Evolutionary conservation across 495 filamentous ascomycete species (phyloP).

Genomic region (Penicillium manginii): DNA sequence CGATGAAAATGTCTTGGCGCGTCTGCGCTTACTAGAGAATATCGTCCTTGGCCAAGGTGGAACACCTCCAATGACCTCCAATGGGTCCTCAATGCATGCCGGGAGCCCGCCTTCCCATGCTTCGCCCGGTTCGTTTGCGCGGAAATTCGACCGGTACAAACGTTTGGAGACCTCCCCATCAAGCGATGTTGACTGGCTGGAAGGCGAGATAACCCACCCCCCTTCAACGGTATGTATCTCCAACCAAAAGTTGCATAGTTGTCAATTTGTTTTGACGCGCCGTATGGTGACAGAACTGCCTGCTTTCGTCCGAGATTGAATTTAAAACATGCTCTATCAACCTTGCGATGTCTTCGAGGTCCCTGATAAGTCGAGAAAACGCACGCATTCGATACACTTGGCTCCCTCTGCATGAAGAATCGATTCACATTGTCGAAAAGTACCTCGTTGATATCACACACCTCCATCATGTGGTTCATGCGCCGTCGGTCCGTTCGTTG

Average conservation of each 20-base stretch:
- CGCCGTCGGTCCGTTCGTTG: slow-evolving; percentile 37
- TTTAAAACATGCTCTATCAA: slow-evolving; percentile 22
- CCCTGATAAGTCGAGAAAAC: not conserved
- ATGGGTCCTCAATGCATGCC: slow-evolving; percentile 6
- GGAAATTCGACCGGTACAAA: not conserved
- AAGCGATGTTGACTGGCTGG: slow-evolving; percentile 22
- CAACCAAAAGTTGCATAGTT: not conserved
- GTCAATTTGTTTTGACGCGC: too few relatives aligned
- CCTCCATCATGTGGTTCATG: slow-evolving; percentile 46
- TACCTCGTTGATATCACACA: slow-evolving; percentile 42
- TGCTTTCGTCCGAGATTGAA: slow-evolving; percentile 13
- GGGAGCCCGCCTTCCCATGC: slow-evolving; percentile 9
- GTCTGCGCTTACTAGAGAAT: slow-evolving; percentile 29
- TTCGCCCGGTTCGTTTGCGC: not conserved
- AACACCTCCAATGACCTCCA: not conserved
- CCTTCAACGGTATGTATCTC: slow-evolving; percentile 13
- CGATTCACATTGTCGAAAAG: slow-evolving; percentile 44
- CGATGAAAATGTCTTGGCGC: slow-evolving; percentile 23
- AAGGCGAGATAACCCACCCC: slow-evolving; percentile 20
- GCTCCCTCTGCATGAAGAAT: slow-evolving; percentile 44
- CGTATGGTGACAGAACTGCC: not conserved
- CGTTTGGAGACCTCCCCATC: slow-evolving; percentile 6
- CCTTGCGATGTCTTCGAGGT: not conserved
- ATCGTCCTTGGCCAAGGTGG: slow-evolving; percentile 22
- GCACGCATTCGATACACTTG: slow-evolving; percentile 34